Percentiles rank a stretch among this genome's conserved stretches.
Conservation (phyloP, 1,284 basidiomycete genomes). For the Ceratobasidium sp. region DNA sequence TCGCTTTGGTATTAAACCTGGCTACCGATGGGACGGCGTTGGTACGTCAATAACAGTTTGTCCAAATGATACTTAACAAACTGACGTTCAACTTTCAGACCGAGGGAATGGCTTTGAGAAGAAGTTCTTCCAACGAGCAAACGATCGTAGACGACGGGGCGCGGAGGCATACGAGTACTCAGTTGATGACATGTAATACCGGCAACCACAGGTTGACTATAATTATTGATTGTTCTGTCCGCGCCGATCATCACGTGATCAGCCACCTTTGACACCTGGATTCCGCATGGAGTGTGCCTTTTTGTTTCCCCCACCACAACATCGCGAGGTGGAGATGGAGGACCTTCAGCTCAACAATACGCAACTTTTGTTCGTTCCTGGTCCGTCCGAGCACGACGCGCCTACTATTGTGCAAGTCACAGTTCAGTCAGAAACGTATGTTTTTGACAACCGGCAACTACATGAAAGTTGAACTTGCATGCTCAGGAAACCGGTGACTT, state of each 20-base stretch:
- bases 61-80: background rate
- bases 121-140: slow-evolving; percentile 86
- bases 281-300: slow-evolving; percentile 40
- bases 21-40: slow-evolving; percentile 97
- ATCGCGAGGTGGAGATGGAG: slow-evolving; percentile 41
- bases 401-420: slow-evolving; percentile 38
- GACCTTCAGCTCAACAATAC: slow-evolving; percentile 43
- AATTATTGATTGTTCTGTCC: slow-evolving; percentile 30
- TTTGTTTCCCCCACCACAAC: slow-evolving; percentile 43
- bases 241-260: slow-evolving; percentile 23
- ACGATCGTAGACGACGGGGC: slow-evolving; percentile 76
- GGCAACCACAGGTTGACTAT: slow-evolving; percentile 32
- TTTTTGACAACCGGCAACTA: background rate
- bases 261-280: slow-evolving; percentile 35
- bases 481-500: slow-evolving; percentile 27
- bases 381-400: slow-evolving; percentile 19
- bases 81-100: slow-evolving; percentile 64
- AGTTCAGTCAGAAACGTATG: slow-evolving; percentile 36
- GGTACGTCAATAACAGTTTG: slow-evolving; percentile 66
- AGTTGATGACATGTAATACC: slow-evolving; percentile 86
- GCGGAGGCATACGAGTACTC: slow-evolving; percentile 85
- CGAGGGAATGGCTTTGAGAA: slow-evolving; percentile 96
- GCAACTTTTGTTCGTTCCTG: slow-evolving; percentile 39
- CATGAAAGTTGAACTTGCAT: slow-evolving; percentile 6
- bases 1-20: slow-evolving; percentile 93